Evolutionary conservation across 345 rosid species (phyloP), one percentile per base, ranked within the genome.

Genomic region (Dipteronia sinensis): DNA sequence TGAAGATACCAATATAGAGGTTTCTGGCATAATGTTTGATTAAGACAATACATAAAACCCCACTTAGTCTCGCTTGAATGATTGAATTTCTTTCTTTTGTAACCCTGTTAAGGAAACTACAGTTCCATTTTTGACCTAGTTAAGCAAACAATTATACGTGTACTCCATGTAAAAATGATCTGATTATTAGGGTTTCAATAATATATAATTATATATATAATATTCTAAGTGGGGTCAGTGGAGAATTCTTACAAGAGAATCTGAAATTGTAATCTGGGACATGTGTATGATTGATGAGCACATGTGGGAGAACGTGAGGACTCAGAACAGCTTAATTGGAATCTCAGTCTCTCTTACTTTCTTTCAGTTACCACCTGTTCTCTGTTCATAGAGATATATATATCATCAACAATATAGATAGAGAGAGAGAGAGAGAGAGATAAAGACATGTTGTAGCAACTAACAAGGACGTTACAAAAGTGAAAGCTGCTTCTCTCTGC

Each of bases 301-400:
- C 85, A 82, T 75, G 83, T 75, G 82, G 82, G 78, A 72, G 82
- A 85, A 80, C 85, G 88, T 85, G 85, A 75, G 80, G 79, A 68
- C 70, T 71, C 63, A 77, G 40, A 67, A 61, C 59, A 59, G 75
- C 11, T 66, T 34, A 5, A 34, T 34, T 78, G 84, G 84, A 84
- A 81, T 80, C 85, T 80, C 81, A 67, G 51, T 65, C 77, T 53
- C 78, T 82, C 78, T 82, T 34, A 1, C 81, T 77, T 66, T 71
- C 77, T 56, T 40, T 42, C 83, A 46, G 29, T 53, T 81, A 56
- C 79, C 62, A 34, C 73, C 76, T 58, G 73, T 76, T 64, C 38
- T 69, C 76, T 65, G 73, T 76, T 53, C 38, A 38, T 20, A 23
- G 38, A 74, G 55, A 63, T 7, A 42, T 34, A 3, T 31, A 34